Evolutionary conservation across 495 filamentous ascomycete genomes (phyloP).

Genomic region (Penicillium crystallinum): DNA sequence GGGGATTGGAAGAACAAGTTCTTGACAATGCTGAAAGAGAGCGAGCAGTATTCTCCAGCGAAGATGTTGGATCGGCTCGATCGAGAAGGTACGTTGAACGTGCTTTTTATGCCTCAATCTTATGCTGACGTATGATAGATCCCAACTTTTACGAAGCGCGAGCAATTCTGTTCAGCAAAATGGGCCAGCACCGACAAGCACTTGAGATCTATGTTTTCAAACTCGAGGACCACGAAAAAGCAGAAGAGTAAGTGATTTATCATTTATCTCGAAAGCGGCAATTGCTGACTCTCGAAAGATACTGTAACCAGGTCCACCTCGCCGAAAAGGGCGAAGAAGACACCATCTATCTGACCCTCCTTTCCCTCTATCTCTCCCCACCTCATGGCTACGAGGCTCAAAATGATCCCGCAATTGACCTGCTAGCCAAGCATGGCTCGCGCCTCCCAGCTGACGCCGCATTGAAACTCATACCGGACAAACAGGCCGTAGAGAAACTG

Average conservation of each 20-base stretch:
- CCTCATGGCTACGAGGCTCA: conserved; percentile 68
- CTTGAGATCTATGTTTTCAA: conserved; percentile 96
- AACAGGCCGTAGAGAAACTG: conserved; percentile 70
- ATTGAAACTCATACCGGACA: conserved; percentile 75
- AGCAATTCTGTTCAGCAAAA: conserved; percentile 88
- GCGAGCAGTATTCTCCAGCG: conserved; percentile 71
- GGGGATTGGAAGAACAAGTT: conserved; percentile 57
- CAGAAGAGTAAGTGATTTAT: conserved; percentile 65
- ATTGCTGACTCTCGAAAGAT: conserved; percentile 49
- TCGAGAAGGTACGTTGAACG: conserved; percentile 58
- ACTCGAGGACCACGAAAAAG: conserved; percentile 77
- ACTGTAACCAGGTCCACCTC: conserved; percentile 81
- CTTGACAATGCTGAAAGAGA: conserved; percentile 68
- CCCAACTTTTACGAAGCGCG: conserved; percentile 83
- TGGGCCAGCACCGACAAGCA: conserved; percentile 92
- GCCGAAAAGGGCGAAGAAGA: conserved; percentile 55
- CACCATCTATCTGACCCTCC: conserved; percentile 84
- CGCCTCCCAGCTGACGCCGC: conserved; percentile 83
- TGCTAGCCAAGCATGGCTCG: conserved; percentile 86
- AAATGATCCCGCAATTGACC: conserved; percentile 72
- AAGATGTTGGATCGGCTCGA: conserved; percentile 71
- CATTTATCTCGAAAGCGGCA: not conserved
- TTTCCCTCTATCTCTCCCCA: conserved; percentile 85
- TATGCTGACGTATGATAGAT: conserved; percentile 45
- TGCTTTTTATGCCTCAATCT: not conserved